These are phyloP conservation scores for Tricholoma sp. DNA, from an alignment of 768 basidiomycete species.

Conservation along the genomic window DNA sequence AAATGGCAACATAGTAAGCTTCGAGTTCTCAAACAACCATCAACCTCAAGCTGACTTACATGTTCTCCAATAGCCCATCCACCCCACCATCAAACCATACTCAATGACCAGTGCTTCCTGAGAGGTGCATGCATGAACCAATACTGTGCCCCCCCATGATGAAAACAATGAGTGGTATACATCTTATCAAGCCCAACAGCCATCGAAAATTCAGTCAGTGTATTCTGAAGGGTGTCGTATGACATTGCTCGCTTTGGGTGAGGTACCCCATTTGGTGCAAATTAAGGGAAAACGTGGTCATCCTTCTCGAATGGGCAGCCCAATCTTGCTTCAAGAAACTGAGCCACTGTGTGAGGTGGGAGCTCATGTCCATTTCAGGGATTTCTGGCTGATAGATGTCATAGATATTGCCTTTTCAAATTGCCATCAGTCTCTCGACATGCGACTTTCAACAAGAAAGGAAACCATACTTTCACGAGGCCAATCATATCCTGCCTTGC, in stretches of 20 bases:
- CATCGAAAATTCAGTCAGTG: conserved; percentile 22
- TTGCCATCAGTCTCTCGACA: background rate
- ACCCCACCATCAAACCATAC: conserved; percentile 35
- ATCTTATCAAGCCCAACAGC: conserved; percentile 18
- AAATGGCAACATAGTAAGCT: background rate
- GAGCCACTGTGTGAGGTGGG: conserved; percentile 23
- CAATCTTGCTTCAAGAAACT: conserved; percentile 16
- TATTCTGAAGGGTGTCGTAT: conserved; percentile 22
- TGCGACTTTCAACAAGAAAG: background rate
- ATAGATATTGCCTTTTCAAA: conserved; percentile 22
- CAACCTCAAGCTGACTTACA: conserved; percentile 25
- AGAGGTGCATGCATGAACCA: conserved; percentile 33
- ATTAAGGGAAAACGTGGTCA: conserved; percentile 30
- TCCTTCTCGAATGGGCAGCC: conserved; percentile 10
- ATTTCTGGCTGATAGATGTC: conserved; percentile 31
- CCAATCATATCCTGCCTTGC: too few relatives aligned
- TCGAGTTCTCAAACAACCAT: background rate
- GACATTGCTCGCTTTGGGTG: conserved; percentile 19
- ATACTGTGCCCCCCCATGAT: conserved; percentile 19
- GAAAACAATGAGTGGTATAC: conserved; percentile 33
- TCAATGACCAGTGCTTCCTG: conserved; percentile 30
- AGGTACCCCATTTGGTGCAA: conserved; percentile 22
- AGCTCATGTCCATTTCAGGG: conserved; percentile 23
- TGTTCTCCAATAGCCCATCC: conserved; percentile 35
- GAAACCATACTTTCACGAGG: background rate